phyloP scores from a whole-genome alignment of 2,329 filamentous ascomycete species.

The Cladophialophora immunda region DNA sequence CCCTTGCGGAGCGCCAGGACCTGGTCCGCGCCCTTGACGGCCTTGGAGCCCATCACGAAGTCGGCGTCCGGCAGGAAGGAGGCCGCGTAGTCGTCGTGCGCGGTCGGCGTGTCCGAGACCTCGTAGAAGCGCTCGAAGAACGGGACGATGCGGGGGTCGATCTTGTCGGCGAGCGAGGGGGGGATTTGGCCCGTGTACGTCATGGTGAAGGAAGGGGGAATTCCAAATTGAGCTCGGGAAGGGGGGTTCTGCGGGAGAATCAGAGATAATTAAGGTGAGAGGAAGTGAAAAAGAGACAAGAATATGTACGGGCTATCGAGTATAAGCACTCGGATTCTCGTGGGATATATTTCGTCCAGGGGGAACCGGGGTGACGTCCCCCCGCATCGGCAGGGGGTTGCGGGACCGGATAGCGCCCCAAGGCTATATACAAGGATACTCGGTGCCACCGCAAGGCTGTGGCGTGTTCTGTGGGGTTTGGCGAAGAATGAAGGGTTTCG shows the following conservation, averaged over 20 bases:
- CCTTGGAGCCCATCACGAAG: constrained; percentile 62
- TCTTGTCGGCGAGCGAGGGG: neutral
- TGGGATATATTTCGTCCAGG: too few relatives aligned
- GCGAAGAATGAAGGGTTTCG: neutral
- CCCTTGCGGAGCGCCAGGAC: constrained; percentile 61
- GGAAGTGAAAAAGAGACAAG: neutral
- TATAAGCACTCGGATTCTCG: too few relatives aligned
- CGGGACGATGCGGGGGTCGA: constrained; percentile 37
- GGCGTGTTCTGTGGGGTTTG: neutral
- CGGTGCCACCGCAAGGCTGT: neutral
- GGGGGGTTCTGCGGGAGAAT: neutral
- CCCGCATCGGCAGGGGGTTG: neutral
- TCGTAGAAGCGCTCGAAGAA: constrained; percentile 44
- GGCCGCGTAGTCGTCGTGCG: constrained; percentile 59
- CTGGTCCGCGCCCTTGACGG: constrained; percentile 55
- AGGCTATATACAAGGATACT: neutral
- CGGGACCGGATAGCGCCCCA: neutral
- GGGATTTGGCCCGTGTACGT: constrained; percentile 36
- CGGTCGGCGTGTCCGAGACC: constrained; percentile 49
- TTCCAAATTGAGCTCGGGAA: neutral
- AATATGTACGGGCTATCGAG: too few relatives aligned
- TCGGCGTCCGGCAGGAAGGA: constrained; percentile 59
- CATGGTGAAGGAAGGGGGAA: constrained; percentile 15
- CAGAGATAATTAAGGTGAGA: neutral
- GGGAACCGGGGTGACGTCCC: too few relatives aligned